Base-by-base conservation (phyloP, 805 yeast genomes). In the Candida koratica region DNA sequence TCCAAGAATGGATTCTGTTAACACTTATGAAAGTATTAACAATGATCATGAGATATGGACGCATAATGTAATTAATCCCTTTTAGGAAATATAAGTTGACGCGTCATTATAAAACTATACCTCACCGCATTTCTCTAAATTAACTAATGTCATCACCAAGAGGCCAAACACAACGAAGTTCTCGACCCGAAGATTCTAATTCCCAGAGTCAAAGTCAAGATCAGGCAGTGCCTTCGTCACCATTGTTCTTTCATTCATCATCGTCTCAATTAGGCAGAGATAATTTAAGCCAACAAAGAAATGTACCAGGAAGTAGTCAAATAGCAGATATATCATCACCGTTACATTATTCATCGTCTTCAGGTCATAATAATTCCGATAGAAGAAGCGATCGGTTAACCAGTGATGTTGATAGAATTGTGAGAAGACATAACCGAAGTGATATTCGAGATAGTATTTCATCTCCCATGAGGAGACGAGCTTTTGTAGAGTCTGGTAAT, bases 381-480 rank as follows among this genome's bases (percentile, higher is more conserved):
- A 32, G 58, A 53, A 62, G 81, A 48, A 67, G 76, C 15, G 79
- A 74, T 43, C 56, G 55, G 41, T 47, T 61, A 37, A 50, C 67
- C 22, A 61, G 72, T 46, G 73, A 71, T 32, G 69, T 61, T 7
- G 69, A 62, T 39, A 48, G 69, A 34, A 59, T 64, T 18, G 59
- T 69, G 27, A 58, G 77, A 41, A 69, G 82, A 34, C 69, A 70
- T 39, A 67, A 77, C 38, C 75, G 96, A 62, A 87, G 93, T 47
- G 96, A 88, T 54, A 69, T 87, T 34, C 81, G 81, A 53, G 94
- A 84, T 36, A 52, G 65, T 38, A 59, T 75, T n/a, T 74, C 86
- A 0, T 79, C 94, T 3, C 88, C 93, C 20, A 67, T 69, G 53
- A 61, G 77, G 41, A 64, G 88, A 52, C 67, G 88, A 46, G 67